Evolutionary conservation across 2,329 filamentous ascomycete genomes (phyloP), one percentile per base, ranked within the genome.

Genomic region (Fusarium secorum): DNA sequence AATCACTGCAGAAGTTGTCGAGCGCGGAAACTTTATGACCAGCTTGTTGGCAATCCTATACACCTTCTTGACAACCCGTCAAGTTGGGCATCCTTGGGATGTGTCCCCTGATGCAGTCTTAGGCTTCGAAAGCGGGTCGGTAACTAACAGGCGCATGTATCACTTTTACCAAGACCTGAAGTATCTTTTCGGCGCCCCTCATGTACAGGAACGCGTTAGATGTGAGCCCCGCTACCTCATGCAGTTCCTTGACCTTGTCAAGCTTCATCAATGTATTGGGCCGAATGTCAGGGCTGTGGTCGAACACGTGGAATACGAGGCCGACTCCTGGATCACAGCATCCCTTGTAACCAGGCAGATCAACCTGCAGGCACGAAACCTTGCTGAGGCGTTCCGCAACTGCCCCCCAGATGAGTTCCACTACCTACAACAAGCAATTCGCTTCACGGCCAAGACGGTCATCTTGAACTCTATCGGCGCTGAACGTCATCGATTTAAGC

Each of bases 231-330:
- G 94, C 64, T 99, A 99, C 76, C 86, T 98, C 60, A 86, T 97
- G 79, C 97, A 99, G 77, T 99, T 98, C 81, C 85, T 99, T 46
- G 97, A 99, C 78, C 85, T 99, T 20, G 94, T 97, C 70, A 98
- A 98, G 80, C 87, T 99, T 48, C 95, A 98, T 72, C 97, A 99
- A 82, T 95, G 96, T 32, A 98, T 99, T 60, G 98, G 95, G 75
- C 96, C 96, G 3, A 99, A 98, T 76, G 86, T 95, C 30, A 77
- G 97, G 68, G 96, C 95, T 5, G 89, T 98, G 26, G 94, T 95
- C 20, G 96, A 98, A 77, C 96, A 99, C 79, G 93, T 99, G 35
- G 97, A 99, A 80, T 99, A 98, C 78, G 96, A 99, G 81, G 97
- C 95, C 4, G 97, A 99, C 81, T 93, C 94, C 24, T 99, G 96